phyloP scores from a whole-genome alignment of 495 filamentous ascomycete species.

The Penicillium ochrochloron region DNA sequence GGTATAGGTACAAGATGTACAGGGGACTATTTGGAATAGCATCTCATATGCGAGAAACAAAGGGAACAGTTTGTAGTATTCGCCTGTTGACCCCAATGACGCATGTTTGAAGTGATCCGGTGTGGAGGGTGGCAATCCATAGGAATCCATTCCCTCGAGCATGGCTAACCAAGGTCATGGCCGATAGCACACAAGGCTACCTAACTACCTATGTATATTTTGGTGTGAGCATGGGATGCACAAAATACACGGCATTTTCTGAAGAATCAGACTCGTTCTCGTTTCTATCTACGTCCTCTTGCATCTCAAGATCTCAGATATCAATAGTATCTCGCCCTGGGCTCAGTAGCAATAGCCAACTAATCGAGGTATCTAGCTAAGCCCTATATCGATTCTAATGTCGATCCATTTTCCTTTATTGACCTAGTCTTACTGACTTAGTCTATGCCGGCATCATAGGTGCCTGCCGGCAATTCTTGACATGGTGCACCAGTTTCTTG shows the following conservation, averaged over 20 bases:
- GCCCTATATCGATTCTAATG: neutral
- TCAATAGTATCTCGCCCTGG: neutral
- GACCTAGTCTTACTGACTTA: neutral
- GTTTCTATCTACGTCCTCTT: neutral
- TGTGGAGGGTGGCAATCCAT: slow-evolving; percentile 7
- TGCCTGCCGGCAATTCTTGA: neutral
- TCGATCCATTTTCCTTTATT: neutral
- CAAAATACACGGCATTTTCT: neutral
- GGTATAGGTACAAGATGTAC: neutral
- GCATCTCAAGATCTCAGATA: neutral
- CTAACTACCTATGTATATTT: neutral
- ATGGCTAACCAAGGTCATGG: neutral
- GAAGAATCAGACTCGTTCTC: neutral
- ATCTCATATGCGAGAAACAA: neutral
- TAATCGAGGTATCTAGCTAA: neutral
- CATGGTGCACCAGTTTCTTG: neutral
- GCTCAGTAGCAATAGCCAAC: neutral
- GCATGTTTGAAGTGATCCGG: slow-evolving; percentile 5
- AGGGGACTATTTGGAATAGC: neutral
- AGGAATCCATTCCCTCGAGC: slow-evolving; percentile 5
- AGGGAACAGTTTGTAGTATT: neutral
- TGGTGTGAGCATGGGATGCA: neutral
- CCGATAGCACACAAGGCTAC: neutral
- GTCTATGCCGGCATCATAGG: neutral
- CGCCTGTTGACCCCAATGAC: neutral